Evolutionary conservation across 2,329 filamentous ascomycete genomes (phyloP).

Genomic region (Thielaviopsis punctulata): DNA sequence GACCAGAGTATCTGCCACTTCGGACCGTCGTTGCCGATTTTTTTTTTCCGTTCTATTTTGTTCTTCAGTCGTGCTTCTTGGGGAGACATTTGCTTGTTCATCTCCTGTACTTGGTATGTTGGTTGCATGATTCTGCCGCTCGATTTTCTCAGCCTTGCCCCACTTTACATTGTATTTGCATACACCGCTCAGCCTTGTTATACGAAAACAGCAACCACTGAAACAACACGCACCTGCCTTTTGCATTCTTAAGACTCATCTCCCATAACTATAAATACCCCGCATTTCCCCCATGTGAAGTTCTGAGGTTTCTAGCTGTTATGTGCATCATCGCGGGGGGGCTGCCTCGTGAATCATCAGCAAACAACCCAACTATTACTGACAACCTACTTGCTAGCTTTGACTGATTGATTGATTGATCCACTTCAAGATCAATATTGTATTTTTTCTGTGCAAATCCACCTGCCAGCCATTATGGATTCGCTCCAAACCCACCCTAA

Average conservation of each 20-base stretch:
- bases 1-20: not conserved
- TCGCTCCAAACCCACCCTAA: slow-evolving; percentile 79
- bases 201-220: slow-evolving; percentile 13
- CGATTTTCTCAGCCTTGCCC: not conserved
- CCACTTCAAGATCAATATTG: slow-evolving; percentile 9
- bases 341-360: not conserved
- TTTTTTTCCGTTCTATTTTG: not conserved
- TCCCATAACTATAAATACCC: not conserved
- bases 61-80: slow-evolving; percentile 29
- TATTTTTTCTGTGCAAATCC: slow-evolving; percentile 5
- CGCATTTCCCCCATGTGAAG: not conserved
- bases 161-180: not conserved
- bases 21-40: not conserved
- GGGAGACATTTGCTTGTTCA: slow-evolving; percentile 98
- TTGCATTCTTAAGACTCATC: slow-evolving; percentile 13
- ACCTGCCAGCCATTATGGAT: slow-evolving; percentile 54
- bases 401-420: not conserved
- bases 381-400: not conserved
- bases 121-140: slow-evolving; percentile 14
- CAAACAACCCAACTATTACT: not conserved
- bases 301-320: not conserved
- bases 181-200: not conserved
- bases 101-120: slow-evolving; percentile 60
- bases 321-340: not conserved
- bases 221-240: too few species aligned